Evolutionary conservation across 2,329 filamentous ascomycete genomes (phyloP), one percentile per base, ranked within the genome.

Genomic region (Trichoderma sp.): DNA sequence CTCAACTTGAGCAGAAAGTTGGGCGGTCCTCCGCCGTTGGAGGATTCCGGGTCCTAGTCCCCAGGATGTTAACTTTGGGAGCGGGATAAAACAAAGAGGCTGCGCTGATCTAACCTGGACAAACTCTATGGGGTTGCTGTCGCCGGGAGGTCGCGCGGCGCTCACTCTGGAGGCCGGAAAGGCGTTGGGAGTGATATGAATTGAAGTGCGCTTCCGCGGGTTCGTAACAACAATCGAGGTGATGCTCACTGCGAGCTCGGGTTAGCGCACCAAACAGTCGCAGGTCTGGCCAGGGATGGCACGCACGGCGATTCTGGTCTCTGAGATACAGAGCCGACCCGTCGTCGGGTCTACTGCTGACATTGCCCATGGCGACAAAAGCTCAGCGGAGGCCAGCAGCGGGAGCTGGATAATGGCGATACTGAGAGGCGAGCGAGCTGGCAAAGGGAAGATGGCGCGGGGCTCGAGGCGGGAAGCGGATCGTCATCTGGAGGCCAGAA

Each of bases 271-370:
- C 34, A n/a, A 27, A 56, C 25, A 12, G 56, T 45, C 61, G 67
- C 54, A 54, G 25, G 17, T n/a, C 8, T 4, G 59, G 60, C 17
- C 29, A 58, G 22, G 22, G 39, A 42, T 32, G 35, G 15, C 74
- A 83, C 90, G 78, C 86, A 98, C 95, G 89, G 86, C 93, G 89
- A 78, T 88, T 92, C 84, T 97, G 95, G 78, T 99, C 95, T 82
- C 92, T 91, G 77, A 98, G 84, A 79, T 91, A 96, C 78, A 98
- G 83, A 74, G 88, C 82, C 74, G 88, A 86, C 78, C 89, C 92
- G 76, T 97, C 94, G 75, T 97, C 94, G 75, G 90, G 89, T 80
- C 89, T 91, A 84, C 94, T 97, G 79, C 89, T 90, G 80, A 97
- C 90, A 83, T 91, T 93, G 77, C 95, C 95, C 95, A 99, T 99